A percentile compares a stretch with the other conserved stretches of the same genome.
phyloP scores from a whole-genome alignment of 1,284 basidiomycete species.

The Meira nashicola region DNA sequence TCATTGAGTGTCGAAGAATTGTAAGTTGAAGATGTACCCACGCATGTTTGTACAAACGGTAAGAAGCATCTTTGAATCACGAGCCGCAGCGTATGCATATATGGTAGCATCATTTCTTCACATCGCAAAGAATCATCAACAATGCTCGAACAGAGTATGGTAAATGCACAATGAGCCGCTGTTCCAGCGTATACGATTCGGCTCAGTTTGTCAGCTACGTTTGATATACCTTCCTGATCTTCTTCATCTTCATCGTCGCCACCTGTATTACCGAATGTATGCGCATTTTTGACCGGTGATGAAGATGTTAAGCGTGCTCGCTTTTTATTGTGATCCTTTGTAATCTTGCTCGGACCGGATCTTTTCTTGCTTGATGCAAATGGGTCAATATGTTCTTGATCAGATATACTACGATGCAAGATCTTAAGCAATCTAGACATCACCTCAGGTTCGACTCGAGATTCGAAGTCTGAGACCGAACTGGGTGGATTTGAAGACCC shows the following conservation, averaged over 20 bases:
- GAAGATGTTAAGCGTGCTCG: neutral
- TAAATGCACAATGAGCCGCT: slow-evolving; percentile 75
- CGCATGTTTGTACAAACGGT: slow-evolving; percentile 73
- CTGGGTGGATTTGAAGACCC: too few relatives aligned
- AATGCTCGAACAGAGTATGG: slow-evolving; percentile 69
- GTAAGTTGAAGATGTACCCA: slow-evolving; percentile 17
- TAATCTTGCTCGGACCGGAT: neutral
- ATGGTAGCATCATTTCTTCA: slow-evolving; percentile 78
- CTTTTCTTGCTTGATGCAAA: neutral
- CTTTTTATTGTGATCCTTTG: neutral
- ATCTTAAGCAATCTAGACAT: neutral
- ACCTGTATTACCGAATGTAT: neutral
- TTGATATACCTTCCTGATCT: neutral
- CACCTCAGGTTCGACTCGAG: neutral
- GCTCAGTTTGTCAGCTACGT: neutral
- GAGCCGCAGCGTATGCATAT: slow-evolving; percentile 71
- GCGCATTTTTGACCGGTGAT: neutral
- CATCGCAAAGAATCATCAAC: slow-evolving; percentile 75
- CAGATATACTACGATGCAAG: neutral
- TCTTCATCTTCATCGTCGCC: slow-evolving; percentile 7
- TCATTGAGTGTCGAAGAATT: neutral
- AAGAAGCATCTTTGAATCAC: slow-evolving; percentile 75
- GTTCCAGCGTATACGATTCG: slow-evolving; percentile 62
- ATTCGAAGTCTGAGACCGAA: neutral
- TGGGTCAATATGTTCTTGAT: neutral